Conservation (phyloP, 1,139 yeast genomes). For the Protomyces inouyei region DNA sequence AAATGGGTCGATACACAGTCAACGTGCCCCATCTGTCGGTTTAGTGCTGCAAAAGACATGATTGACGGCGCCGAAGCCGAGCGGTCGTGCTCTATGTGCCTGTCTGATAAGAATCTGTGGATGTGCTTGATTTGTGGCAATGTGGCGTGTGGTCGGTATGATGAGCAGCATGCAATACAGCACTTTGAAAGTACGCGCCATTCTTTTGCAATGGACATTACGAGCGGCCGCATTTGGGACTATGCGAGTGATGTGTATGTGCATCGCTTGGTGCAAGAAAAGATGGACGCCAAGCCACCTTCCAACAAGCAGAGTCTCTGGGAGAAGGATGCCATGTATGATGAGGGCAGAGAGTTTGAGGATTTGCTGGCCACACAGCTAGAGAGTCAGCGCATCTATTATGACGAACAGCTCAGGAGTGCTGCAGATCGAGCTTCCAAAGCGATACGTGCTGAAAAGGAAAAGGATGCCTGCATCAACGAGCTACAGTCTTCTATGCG, state of each 20-base stretch:
- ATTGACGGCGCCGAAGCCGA: constrained; percentile 22
- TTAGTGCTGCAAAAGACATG: constrained; percentile 48
- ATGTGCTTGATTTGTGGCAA: constrained; percentile 85
- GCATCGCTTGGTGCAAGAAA: constrained; percentile 78
- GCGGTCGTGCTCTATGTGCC: constrained; percentile 49
- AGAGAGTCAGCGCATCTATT: constrained; percentile 84
- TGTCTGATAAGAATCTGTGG: constrained; percentile 70
- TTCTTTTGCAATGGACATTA: constrained; percentile 86
- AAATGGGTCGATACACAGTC: constrained; percentile 64
- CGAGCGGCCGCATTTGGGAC: constrained; percentile 90
- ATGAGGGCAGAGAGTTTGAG: constrained; percentile 70
- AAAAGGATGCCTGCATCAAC: constrained; percentile 40
- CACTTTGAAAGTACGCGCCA: constrained; percentile 77
- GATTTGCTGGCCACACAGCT: constrained; percentile 72
- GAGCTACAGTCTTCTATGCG: not conserved
- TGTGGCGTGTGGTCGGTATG: constrained; percentile 86
- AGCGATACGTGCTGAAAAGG: constrained; percentile 41
- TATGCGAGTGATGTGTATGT: constrained; percentile 90
- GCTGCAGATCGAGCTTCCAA: constrained; percentile 40
- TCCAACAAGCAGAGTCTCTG: constrained; percentile 19
- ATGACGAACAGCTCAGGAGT: constrained; percentile 57
- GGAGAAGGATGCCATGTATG: constrained; percentile 37
- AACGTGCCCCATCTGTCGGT: constrained; percentile 86
- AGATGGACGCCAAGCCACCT: constrained; percentile 67
- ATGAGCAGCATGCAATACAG: constrained; percentile 71